Evolutionary conservation across 495 filamentous ascomycete species (phyloP), one percentile per base, ranked within the genome.

Genomic region (Penicillium manginii): DNA sequence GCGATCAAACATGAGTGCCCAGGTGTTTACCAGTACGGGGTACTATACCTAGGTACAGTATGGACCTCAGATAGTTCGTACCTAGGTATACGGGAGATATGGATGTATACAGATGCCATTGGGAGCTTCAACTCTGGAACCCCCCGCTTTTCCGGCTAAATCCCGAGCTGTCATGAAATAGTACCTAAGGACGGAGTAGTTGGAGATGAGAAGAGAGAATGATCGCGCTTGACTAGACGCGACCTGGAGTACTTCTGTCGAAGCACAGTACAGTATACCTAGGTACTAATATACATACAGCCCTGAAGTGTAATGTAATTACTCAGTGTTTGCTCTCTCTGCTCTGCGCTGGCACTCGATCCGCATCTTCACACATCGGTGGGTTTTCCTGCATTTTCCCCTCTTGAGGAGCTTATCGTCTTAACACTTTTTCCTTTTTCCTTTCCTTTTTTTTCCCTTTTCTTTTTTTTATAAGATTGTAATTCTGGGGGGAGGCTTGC

Each of bases 281-380:
- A 33, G 11, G n/a, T n/a, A 33, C 31, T 5, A 33, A 11, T 33
- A 33, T 33, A 5, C 5, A 33, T 40, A 40, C 14, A 40, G 9
- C n/a, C n/a, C n/a, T 40, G 9, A 8, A 12, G 39, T 17, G n/a
- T 18, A 15, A 42, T 42, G 14, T 8, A 8, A 42, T 42, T n/a
- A 18, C 33, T 37, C 3, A 19, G 6, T 42, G 15, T n/a, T 42
- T 22, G 15, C 22, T n/a, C 43, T 57, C 50, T 57, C 35, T 43
- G 17, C 54, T 46, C 49, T 48, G 39, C 49, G 54, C 50, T 56
- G 32, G 54, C 35, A 35, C 45, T 50, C 55, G 55, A 58, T 58
- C 55, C 37, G 55, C 55, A 58, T 58, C 56, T 58, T 58, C 56
- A 58, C 23, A 58, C 49, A 51, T 43, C 55, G 43, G 43, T 19